A percentile compares a stretch with the other conserved stretches of the same genome.
These are phyloP conservation scores for Fusarium nygamai DNA, from an alignment of 2,329 filamentous ascomycete genomes.

Conservation along the genomic window DNA sequence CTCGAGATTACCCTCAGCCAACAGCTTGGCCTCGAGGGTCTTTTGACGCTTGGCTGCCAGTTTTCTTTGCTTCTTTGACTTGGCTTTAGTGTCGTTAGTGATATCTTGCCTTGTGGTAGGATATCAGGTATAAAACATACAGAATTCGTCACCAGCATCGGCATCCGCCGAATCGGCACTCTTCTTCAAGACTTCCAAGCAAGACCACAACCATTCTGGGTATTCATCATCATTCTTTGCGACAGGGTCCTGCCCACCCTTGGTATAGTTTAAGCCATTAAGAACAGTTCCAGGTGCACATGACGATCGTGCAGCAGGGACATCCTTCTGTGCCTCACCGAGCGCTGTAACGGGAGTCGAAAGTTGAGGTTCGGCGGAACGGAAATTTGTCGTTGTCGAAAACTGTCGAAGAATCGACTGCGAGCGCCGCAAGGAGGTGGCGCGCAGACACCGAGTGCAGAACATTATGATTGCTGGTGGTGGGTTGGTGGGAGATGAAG, in stretches of 20 bases:
- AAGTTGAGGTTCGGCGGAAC: conserved; percentile 51
- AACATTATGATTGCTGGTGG: conserved; percentile 49
- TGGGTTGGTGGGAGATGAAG: conserved; percentile 41
- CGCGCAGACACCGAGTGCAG: conserved; percentile 61
- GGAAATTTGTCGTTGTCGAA: conserved; percentile 51
- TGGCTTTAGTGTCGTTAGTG: conserved; percentile 62
- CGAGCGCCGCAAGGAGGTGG: conserved; percentile 47
- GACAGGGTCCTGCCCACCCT: conserved; percentile 77
- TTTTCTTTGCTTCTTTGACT: conserved; percentile 84
- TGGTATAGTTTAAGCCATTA: conserved; percentile 80
- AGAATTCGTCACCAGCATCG: conserved; percentile 78
- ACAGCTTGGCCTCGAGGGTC: conserved; percentile 64
- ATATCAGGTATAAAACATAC: conserved; percentile 61
- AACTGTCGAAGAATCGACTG: conserved; percentile 51
- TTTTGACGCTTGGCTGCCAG: conserved; percentile 74
- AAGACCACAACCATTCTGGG: conserved; percentile 82
- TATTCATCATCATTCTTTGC: conserved; percentile 80
- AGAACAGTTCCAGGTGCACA: conserved; percentile 76
- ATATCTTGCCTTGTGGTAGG: neutral
- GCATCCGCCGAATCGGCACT: conserved; percentile 59
- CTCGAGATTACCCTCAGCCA: conserved; percentile 73
- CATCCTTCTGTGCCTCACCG: conserved; percentile 46
- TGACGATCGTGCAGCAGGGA: conserved; percentile 54
- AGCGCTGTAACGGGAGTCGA: conserved; percentile 48
- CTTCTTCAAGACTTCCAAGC: conserved; percentile 71